These are phyloP conservation scores for Melanomma pulvis-pyrius DNA, from an alignment of 495 filamentous ascomycete genomes.

Conservation along the genomic window DNA sequence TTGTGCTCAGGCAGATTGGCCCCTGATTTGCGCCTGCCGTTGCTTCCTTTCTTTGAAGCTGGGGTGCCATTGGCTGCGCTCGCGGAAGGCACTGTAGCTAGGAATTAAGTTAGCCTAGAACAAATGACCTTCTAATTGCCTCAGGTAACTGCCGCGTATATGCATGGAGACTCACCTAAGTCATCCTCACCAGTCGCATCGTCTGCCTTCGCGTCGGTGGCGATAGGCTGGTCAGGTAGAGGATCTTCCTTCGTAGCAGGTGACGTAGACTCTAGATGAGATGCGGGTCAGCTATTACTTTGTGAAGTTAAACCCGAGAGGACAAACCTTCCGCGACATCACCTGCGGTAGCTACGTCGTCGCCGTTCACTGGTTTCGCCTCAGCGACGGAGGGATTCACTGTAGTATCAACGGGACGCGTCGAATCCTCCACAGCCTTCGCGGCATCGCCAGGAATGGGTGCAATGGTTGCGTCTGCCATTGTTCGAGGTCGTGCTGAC, in stretches of 20 bases:
- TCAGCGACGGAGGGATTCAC: conserved; percentile 12
- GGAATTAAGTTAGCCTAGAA: conserved; percentile 14
- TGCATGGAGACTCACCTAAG: conserved; percentile 15
- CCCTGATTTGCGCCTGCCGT: conserved; percentile 67
- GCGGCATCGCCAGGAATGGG: conserved; percentile 16
- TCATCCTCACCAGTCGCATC: conserved; percentile 8
- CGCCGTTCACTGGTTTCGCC: conserved; percentile 9
- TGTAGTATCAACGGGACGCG: conserved; percentile 24
- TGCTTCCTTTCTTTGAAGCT: conserved; percentile 43
- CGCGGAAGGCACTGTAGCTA: conserved; percentile 5
- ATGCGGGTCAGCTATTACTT: neutral
- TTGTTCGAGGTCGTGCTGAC: conserved; percentile 30
- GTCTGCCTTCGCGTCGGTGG: conserved; percentile 18
- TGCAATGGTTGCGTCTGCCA: conserved; percentile 30
- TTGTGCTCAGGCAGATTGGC: conserved; percentile 67
- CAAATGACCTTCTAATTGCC: neutral
- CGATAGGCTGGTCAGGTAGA: conserved; percentile 8
- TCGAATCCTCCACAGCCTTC: conserved; percentile 25
- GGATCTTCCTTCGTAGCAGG: neutral
- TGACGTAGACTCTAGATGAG: neutral
- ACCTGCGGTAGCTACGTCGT: conserved; percentile 16
- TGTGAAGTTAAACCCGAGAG: neutral
- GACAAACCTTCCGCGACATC: conserved; percentile 26
- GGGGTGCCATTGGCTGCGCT: conserved; percentile 40
- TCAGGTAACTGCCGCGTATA: neutral